phyloP scores from a whole-genome alignment of 495 filamentous ascomycete species.

The Aspergillus homomorphus region DNA sequence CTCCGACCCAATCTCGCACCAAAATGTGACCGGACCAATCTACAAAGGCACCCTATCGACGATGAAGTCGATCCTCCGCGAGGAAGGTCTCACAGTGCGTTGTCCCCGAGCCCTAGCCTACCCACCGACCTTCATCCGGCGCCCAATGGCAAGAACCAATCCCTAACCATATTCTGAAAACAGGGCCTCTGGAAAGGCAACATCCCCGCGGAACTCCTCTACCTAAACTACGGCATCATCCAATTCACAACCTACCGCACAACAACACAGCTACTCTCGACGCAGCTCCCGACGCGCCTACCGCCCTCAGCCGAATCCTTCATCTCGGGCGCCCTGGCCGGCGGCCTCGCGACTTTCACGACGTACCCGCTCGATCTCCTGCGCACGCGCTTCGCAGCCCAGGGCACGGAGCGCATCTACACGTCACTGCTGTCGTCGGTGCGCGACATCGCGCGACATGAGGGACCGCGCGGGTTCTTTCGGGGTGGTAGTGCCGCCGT shows the following conservation, averaged over 20 bases:
- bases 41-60: conserved; percentile 80
- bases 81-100: conserved; percentile 73
- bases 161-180: background rate
- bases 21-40: conserved; percentile 55
- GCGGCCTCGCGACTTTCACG: conserved; percentile 71
- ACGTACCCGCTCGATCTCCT: conserved; percentile 95
- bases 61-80: conserved; percentile 65
- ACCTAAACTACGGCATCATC: conserved; percentile 79
- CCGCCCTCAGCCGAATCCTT: conserved; percentile 68
- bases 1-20: conserved; percentile 59
- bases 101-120: background rate
- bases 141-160: background rate
- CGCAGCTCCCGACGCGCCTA: conserved; percentile 42
- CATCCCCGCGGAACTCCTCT: conserved; percentile 88
- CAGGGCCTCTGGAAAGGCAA: conserved; percentile 96
- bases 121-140: background rate
- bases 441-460: conserved; percentile 65
- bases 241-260: conserved; percentile 92
- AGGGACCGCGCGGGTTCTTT: conserved; percentile 79
- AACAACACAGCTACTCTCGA: conserved; percentile 57
- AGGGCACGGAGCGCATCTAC: conserved; percentile 83
- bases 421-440: conserved; percentile 62
- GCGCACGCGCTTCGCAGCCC: conserved; percentile 91
- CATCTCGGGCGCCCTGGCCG: conserved; percentile 74
- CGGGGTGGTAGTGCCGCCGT: conserved; percentile 77